phyloP scores from a whole-genome alignment of 805 yeast genomes.

The Pichia scutulata region DNA sequence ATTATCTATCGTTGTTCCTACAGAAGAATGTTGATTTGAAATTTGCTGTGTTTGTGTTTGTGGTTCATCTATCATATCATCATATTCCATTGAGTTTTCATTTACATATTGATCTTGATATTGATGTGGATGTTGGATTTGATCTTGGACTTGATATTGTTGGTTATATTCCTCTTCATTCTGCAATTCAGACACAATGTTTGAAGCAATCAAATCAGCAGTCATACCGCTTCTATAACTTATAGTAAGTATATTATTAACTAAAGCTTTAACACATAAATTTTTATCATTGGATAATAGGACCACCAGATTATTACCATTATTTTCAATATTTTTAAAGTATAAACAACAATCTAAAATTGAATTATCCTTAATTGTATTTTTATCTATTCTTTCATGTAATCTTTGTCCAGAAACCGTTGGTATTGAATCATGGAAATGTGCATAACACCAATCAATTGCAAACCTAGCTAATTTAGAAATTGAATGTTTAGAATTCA shows the following conservation, averaged over 20 bases:
- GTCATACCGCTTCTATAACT: constrained; percentile 40
- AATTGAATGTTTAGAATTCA: constrained; percentile 10
- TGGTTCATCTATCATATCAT: background rate
- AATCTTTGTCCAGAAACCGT: constrained; percentile 59
- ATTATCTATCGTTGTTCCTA: background rate
- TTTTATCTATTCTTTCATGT: constrained; percentile 42
- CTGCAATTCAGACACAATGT: constrained; percentile 29
- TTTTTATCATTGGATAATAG: constrained; percentile 78
- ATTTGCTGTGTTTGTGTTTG: background rate
- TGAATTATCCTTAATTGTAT: constrained; percentile 61
- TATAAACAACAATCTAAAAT: constrained; percentile 79
- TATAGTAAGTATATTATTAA: constrained; percentile 60
- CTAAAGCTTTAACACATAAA: constrained; percentile 67
- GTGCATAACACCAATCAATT: constrained; percentile 65
- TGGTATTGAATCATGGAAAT: constrained; percentile 43
- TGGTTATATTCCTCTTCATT: background rate
- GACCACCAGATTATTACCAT: constrained; percentile 38
- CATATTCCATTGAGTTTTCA: background rate
- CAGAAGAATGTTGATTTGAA: background rate
- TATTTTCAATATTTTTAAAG: constrained; percentile 33
- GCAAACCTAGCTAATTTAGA: constrained; percentile 55
- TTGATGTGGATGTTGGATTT: background rate
- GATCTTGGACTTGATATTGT: background rate
- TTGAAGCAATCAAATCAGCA: constrained; percentile 35
- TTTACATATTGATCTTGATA: constrained; percentile 1